Conservation (phyloP, 2,329 filamentous ascomycete genomes). For the Berkeleyomyces basicola region DNA sequence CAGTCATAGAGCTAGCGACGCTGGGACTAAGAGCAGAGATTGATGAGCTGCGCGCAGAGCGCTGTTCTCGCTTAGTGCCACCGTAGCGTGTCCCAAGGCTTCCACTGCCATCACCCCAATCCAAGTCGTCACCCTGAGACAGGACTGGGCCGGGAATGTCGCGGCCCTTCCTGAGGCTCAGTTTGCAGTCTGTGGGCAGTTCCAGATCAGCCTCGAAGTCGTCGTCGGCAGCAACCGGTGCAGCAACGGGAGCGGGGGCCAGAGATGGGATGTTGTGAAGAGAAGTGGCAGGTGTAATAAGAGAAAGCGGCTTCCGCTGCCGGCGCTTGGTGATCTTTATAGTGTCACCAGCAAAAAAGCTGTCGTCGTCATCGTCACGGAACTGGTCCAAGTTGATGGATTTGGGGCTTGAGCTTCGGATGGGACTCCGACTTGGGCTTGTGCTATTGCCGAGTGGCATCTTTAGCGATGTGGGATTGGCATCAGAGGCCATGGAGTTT, state of each 20-base stretch:
- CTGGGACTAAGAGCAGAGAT: conserved; percentile 84
- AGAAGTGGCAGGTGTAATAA: conserved; percentile 40
- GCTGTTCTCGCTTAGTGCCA: conserved; percentile 65
- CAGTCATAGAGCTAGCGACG: conserved; percentile 75
- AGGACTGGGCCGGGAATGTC: conserved; percentile 36
- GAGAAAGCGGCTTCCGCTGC: conserved; percentile 33
- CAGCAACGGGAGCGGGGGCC: neutral
- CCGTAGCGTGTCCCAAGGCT: conserved; percentile 83
- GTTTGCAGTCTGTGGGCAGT: conserved; percentile 47
- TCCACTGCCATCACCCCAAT: conserved; percentile 89
- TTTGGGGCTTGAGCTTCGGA: conserved; percentile 22
- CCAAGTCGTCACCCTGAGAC: conserved; percentile 61
- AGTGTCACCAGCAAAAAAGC: conserved; percentile 50
- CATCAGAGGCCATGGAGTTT: conserved; percentile 35
- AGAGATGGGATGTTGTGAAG: conserved; percentile 22
- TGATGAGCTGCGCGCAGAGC: conserved; percentile 69
- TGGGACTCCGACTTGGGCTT: conserved; percentile 11
- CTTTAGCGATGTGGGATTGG: conserved; percentile 21
- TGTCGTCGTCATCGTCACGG: conserved; percentile 43
- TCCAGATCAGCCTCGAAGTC: conserved; percentile 60
- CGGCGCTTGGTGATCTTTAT: conserved; percentile 51
- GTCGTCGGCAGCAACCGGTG: conserved; percentile 31
- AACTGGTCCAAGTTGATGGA: conserved; percentile 44
- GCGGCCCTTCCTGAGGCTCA: conserved; percentile 45
- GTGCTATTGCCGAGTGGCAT: conserved; percentile 10